Evolutionary conservation across 2,329 filamentous ascomycete genomes (phyloP).

Genomic region (Alternaria viburni): DNA sequence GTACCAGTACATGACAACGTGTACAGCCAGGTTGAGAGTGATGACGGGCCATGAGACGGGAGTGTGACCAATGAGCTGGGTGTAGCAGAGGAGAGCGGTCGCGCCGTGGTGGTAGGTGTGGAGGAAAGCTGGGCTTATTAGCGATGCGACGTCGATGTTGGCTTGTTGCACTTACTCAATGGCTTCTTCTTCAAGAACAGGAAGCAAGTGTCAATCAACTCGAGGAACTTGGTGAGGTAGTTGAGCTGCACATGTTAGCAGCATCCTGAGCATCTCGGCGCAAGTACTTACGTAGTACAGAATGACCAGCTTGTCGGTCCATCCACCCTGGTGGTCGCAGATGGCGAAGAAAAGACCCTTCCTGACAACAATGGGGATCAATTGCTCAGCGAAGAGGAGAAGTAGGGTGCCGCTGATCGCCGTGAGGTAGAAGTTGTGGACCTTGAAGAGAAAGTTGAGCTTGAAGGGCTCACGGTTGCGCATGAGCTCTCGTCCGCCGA

Average conservation of each 20-base stretch:
- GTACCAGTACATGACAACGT: constrained; percentile 99
- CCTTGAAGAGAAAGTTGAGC: constrained; percentile 87
- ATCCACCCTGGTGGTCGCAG: constrained; percentile 81
- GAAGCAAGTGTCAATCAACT: constrained; percentile 94
- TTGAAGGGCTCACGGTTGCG: constrained; percentile 83
- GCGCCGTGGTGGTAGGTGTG: constrained; percentile 99
- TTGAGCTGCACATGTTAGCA: constrained; percentile 73
- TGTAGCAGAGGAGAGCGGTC: constrained; percentile 96
- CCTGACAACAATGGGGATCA: constrained; percentile 80
- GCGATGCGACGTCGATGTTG: constrained; percentile 15
- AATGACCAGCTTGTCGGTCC: constrained; percentile 91
- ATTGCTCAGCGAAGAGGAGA: constrained; percentile 86
- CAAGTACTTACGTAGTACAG: constrained; percentile 85
- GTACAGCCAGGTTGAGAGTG: constrained; percentile 87
- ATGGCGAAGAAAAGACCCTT: constrained; percentile 89
- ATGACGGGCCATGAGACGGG: constrained; percentile 96
- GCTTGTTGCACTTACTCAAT: constrained; percentile 65
- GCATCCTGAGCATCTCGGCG: not conserved
- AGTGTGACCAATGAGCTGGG: constrained; percentile 90
- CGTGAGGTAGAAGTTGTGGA: constrained; percentile 96
- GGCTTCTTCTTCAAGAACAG: constrained; percentile 99
- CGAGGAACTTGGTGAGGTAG: constrained; percentile 97
- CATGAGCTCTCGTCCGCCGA: constrained; percentile 92
- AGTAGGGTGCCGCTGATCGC: constrained; percentile 81
- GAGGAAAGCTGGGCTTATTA: constrained; percentile 71